Percentiles rank a stretch among this genome's conserved stretches.
Evolutionary conservation across 208 protist genomes (phyloP).

Genomic region (Trypanosoma melophagium): DNA sequence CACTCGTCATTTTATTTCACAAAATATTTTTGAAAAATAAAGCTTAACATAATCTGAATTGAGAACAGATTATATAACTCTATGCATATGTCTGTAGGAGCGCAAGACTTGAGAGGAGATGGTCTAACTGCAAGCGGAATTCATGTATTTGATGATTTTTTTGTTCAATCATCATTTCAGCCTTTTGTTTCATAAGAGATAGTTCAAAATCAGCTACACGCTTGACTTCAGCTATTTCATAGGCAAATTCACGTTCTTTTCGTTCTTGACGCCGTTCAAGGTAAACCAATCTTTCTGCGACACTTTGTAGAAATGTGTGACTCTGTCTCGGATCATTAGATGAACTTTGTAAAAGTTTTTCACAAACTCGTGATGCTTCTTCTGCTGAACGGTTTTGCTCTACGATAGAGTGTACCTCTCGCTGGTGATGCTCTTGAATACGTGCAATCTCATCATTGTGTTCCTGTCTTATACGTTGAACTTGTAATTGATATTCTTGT

Average conservation of each 20-base stretch:
- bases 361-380: slow-evolving; percentile 8
- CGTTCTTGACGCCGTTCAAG: slow-evolving; percentile 60
- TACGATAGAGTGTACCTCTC: slow-evolving; percentile 32
- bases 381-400: slow-evolving; percentile 8
- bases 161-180: slow-evolving; percentile 60
- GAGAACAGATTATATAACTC: slow-evolving; percentile 10
- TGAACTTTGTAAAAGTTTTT: slow-evolving; percentile 8
- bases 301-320: slow-evolving; percentile 45
- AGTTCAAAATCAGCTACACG: slow-evolving; percentile 72
- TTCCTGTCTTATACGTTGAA: slow-evolving; percentile 36
- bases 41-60: neutral
- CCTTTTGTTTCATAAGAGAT: slow-evolving; percentile 50
- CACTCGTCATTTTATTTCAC: too few relatives aligned
- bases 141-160: slow-evolving; percentile 85
- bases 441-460: slow-evolving; percentile 52
- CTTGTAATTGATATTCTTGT: slow-evolving; percentile 35
- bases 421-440: slow-evolving; percentile 44
- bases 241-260: slow-evolving; percentile 55
- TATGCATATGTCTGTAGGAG: slow-evolving; percentile 15
- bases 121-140: slow-evolving; percentile 72
- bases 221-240: slow-evolving; percentile 56
- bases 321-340: slow-evolving; percentile 4
- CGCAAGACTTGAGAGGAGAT: slow-evolving; percentile 44
- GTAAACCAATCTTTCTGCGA: slow-evolving; percentile 59
- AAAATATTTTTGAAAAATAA: neutral